Base-by-base conservation (phyloP, 2,329 filamentous ascomycete genomes). In the Chaetomiaceae sp. region DNA sequence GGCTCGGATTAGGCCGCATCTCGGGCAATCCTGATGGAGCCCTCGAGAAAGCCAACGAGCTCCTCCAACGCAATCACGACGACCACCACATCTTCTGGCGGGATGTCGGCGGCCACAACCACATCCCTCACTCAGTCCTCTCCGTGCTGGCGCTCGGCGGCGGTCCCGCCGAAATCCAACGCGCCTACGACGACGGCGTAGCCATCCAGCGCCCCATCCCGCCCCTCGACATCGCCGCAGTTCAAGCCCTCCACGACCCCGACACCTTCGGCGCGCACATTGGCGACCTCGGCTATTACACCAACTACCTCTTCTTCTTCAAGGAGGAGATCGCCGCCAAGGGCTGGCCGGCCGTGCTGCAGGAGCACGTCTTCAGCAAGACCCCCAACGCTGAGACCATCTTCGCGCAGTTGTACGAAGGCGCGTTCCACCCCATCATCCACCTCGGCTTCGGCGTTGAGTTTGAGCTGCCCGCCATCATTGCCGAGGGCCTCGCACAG, bases 371-470 rank as follows among this genome's bases (percentile, higher is more conserved):
- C 0, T 86, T 89, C 62, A 68, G 72, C 2, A 72, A 73, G 3
- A 76, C 78, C 52, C 71, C 76, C 33, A 61, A 71, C 44, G 79
- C 83, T 2, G 76, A 87, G 53, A 72, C 73, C 47, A 72, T 89
- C 70, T 65, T 87, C 0, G 72, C 69, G 0, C 71, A 80, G 16
- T 49, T 60, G 48, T 59, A 51, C 58, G 54, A 63, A 74, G 79
- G 83, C 2, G 75, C 83, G 44, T 66, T 84, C 5, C 85, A 88
- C 58, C 83, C 83, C 1, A 65, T 86, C 14, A 87, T 88, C 49
- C 83, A 87, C 58, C 70, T 87, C 2, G 83, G 83, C 0, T 84
- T 86, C 51, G 85, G 80, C 1, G 63, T 88, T 39, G 84, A 88
- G 61, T 87, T 86, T 59, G 67, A 79, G 7, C 83, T 85, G 58